Conservation (phyloP, 208 protist genomes). For the Acanthamoeba polyphaga region DNA sequence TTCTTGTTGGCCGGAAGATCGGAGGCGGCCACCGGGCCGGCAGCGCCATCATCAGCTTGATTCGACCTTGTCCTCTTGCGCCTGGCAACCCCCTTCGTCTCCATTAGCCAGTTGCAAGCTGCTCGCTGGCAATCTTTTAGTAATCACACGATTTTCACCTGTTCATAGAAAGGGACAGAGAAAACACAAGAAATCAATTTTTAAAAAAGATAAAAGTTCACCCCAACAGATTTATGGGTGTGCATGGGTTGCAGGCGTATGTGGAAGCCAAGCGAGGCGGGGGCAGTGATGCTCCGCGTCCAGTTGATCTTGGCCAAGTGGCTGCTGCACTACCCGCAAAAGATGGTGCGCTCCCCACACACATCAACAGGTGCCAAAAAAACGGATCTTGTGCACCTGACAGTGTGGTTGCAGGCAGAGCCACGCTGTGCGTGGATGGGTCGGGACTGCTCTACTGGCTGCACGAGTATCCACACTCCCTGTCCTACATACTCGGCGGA, state of each 20-base stretch:
- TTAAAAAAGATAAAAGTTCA: too few relatives aligned
- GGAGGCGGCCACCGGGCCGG: too few relatives aligned
- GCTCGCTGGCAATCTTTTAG: too few relatives aligned
- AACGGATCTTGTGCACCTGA: background rate
- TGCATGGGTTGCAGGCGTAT: conserved; percentile 12
- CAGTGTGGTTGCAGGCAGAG: background rate
- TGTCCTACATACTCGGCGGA: background rate
- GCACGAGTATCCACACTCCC: background rate
- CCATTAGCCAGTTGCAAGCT: too few relatives aligned
- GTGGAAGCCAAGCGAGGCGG: background rate
- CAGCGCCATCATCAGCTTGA: too few relatives aligned
- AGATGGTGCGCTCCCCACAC: background rate
- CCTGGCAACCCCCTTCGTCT: too few relatives aligned
- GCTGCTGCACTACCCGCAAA: background rate
- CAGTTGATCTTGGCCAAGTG: background rate
- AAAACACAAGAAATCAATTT: too few relatives aligned
- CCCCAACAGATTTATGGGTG: conserved; percentile 18
- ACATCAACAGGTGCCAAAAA: background rate
- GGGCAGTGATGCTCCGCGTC: background rate
- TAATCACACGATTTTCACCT: too few relatives aligned
- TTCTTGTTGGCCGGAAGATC: too few relatives aligned
- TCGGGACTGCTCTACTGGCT: conserved; percentile 24
- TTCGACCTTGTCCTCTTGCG: too few relatives aligned
- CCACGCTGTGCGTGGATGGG: conserved; percentile 18
- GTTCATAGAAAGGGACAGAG: too few relatives aligned